Percentiles rank a stretch among this genome's conserved stretches.
Conservation (phyloP, 768 basidiomycete genomes). For the Gelatoporia subvermispora region DNA sequence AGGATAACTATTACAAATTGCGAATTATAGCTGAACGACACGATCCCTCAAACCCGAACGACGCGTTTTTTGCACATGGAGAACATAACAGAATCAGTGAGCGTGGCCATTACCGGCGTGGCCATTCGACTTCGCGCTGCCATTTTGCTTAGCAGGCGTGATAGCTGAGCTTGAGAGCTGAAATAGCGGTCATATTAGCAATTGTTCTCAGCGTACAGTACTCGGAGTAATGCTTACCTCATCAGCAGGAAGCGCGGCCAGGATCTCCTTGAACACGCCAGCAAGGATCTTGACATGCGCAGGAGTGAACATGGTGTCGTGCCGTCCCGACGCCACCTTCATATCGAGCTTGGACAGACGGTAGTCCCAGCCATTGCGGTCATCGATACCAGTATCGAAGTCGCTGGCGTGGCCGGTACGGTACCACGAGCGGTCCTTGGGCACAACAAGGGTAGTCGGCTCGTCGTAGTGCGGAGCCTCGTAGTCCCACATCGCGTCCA, state of each 20-base stretch:
- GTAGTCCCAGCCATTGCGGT: constrained; percentile 27
- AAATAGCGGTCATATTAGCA: too few relatives aligned
- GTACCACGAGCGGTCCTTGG: constrained; percentile 29
- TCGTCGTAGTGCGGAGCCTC: constrained; percentile 23
- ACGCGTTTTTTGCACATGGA: too few relatives aligned
- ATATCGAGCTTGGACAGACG: constrained; percentile 23
- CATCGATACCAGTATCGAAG: constrained; percentile 24
- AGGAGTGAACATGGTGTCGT: constrained; percentile 30
- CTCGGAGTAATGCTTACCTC: background rate
- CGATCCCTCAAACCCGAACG: too few relatives aligned
- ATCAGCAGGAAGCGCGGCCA: constrained; percentile 1
- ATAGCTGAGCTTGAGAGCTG: too few relatives aligned
- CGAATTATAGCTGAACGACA: too few relatives aligned
- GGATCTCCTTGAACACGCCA: constrained; percentile 17
- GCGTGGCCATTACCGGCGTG: too few relatives aligned
- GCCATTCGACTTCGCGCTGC: too few relatives aligned
- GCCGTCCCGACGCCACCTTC: constrained; percentile 22
- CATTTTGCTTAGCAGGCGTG: too few relatives aligned
- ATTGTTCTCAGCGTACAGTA: too few relatives aligned
- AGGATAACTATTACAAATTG: too few relatives aligned
- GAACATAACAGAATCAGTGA: too few relatives aligned
- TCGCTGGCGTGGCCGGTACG: constrained; percentile 19
- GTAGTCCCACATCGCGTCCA: constrained; percentile 29
- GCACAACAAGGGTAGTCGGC: constrained; percentile 22
- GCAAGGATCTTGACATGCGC: constrained; percentile 27